phyloP scores from a whole-genome alignment of 495 filamentous ascomycete species.

The Arthonia radiata region DNA sequence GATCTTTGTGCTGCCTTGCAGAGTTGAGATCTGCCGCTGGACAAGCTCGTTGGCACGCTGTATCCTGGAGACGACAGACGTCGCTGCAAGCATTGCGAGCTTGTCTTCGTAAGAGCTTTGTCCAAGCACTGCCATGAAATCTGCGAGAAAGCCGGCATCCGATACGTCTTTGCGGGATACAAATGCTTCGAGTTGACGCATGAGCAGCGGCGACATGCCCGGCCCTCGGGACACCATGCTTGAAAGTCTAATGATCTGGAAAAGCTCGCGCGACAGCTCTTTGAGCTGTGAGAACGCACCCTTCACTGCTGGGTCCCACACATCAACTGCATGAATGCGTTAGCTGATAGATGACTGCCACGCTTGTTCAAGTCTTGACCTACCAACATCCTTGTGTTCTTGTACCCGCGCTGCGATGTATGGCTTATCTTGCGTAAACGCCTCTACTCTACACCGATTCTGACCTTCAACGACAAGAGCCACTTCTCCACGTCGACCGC shows the following conservation, averaged over 20 bases:
- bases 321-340: slow-evolving; percentile 26
- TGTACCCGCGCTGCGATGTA: slow-evolving; percentile 63
- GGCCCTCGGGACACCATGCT: slow-evolving; percentile 40
- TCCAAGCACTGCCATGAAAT: slow-evolving; percentile 84
- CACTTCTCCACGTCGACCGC: slow-evolving; percentile 50
- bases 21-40: slow-evolving; percentile 46
- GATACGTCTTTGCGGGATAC: slow-evolving; percentile 50
- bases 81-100: slow-evolving; percentile 51
- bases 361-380: slow-evolving; percentile 5
- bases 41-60: slow-evolving; percentile 59
- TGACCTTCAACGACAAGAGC: slow-evolving; percentile 68
- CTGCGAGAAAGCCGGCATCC: slow-evolving; percentile 72
- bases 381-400: slow-evolving; percentile 35
- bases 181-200: slow-evolving; percentile 60
- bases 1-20: slow-evolving; percentile 63
- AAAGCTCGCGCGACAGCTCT: slow-evolving; percentile 55
- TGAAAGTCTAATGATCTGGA: slow-evolving; percentile 53
- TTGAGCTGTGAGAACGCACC: slow-evolving; percentile 46
- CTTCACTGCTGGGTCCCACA: neutral
- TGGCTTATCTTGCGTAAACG: slow-evolving; percentile 49
- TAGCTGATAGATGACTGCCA: slow-evolving; percentile 15
- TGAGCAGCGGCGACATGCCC: slow-evolving; percentile 54
- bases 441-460: slow-evolving; percentile 48
- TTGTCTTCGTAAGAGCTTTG: slow-evolving; percentile 73
- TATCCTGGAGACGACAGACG: slow-evolving; percentile 54